Conservation (phyloP, 2,329 filamentous ascomycete species). For the Hypocreales sp. region DNA sequence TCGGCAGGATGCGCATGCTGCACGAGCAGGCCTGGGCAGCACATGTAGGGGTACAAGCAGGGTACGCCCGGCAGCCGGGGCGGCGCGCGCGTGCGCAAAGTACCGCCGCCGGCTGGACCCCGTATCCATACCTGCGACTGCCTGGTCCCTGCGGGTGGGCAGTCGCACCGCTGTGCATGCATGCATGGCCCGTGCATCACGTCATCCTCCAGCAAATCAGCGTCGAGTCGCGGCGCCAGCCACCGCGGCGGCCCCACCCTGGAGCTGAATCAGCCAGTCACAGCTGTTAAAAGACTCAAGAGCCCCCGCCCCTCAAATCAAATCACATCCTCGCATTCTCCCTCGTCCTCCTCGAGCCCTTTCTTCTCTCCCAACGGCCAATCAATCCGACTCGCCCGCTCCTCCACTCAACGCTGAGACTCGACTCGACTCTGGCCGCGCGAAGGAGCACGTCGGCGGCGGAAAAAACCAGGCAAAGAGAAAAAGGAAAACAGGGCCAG, state of each 20-base stretch:
- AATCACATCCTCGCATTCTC: slow-evolving; percentile 33
- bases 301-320: slow-evolving; percentile 27
- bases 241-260: slow-evolving; percentile 16
- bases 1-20: too few species aligned
- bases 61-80: too few species aligned
- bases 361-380: slow-evolving; percentile 25
- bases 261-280: slow-evolving; percentile 35
- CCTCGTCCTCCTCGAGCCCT: slow-evolving; percentile 22
- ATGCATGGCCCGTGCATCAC: slow-evolving; percentile 13
- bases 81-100: too few species aligned
- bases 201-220: slow-evolving; percentile 16
- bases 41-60: too few species aligned
- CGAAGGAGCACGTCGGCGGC: slow-evolving; percentile 6
- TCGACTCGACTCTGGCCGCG: too few species aligned
- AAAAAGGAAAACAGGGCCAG: slow-evolving; percentile 5
- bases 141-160: too few species aligned
- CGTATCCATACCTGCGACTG: too few species aligned
- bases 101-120: too few species aligned
- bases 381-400: slow-evolving; percentile 25
- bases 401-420: slow-evolving; percentile 18
- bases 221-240: slow-evolving; percentile 9
- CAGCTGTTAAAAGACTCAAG: slow-evolving; percentile 25
- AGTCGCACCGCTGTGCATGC: too few species aligned
- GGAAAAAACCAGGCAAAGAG: slow-evolving; percentile 5
- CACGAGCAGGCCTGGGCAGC: too few species aligned